Percentiles rank a stretch among this genome's conserved stretches.
phyloP scores from a whole-genome alignment of 1,284 basidiomycete species.

The Pascua sp. region DNA sequence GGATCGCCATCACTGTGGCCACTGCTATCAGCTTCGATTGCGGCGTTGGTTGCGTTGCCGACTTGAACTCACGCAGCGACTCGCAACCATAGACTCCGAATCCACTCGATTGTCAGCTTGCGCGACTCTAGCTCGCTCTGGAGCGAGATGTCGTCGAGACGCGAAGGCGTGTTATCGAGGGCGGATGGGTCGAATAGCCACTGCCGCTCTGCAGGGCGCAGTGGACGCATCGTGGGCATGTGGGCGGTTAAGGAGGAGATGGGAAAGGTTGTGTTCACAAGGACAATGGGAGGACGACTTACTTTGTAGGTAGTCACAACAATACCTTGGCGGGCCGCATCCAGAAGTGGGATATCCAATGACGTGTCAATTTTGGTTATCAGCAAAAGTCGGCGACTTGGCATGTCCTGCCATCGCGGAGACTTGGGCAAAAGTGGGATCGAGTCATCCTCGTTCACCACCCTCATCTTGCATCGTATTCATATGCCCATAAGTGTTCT shows the following conservation, averaged over 20 bases:
- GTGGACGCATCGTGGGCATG: slow-evolving; percentile 25
- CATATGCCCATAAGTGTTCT: slow-evolving; percentile 15
- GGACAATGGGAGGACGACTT: too few relatives aligned
- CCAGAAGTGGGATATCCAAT: neutral
- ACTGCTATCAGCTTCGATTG: neutral
- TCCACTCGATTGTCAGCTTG: slow-evolving; percentile 21
- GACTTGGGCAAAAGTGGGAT: neutral
- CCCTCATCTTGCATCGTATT: neutral
- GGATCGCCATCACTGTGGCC: slow-evolving; percentile 13
- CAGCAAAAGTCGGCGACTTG: neutral
- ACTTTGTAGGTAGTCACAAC: too few relatives aligned
- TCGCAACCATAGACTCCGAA: slow-evolving; percentile 14
- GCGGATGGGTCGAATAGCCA: slow-evolving; percentile 32
- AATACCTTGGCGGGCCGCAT: neutral
- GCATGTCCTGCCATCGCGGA: neutral
- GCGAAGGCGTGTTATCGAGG: slow-evolving; percentile 33
- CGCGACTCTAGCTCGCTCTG: slow-evolving; percentile 32
- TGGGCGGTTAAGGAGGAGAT: neutral
- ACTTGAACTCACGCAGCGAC: slow-evolving; percentile 7
- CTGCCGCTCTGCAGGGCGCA: slow-evolving; percentile 30
- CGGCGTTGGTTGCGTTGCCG: neutral
- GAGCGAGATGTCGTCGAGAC: slow-evolving; percentile 24
- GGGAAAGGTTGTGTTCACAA: neutral
- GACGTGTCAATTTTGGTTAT: neutral
- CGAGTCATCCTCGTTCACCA: neutral